phyloP scores from a whole-genome alignment of 768 basidiomycete genomes.

The Leccinum rimulosum region DNA sequence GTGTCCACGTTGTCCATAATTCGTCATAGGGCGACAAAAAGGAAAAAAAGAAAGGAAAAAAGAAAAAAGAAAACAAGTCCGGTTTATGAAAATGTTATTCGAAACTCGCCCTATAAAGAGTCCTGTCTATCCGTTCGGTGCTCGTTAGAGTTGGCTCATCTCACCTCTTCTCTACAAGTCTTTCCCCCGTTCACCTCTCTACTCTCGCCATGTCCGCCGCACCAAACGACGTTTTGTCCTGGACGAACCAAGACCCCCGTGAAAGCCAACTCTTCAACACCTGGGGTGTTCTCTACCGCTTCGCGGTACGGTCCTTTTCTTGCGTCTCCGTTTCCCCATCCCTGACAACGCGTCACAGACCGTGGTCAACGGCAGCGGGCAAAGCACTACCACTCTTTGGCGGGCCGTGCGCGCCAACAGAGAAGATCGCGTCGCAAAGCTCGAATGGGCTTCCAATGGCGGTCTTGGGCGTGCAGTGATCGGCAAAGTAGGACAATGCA shows the following conservation, averaged over 20 bases:
- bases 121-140: constrained; percentile 10
- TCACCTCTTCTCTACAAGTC: constrained; percentile 30
- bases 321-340: constrained; percentile 15
- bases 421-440: constrained; percentile 84
- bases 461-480: constrained; percentile 83
- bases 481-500: constrained; percentile 60
- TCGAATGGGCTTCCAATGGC: constrained; percentile 83
- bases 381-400: constrained; percentile 75
- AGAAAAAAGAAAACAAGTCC: constrained; percentile 37
- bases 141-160: constrained; percentile 24
- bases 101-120: constrained; percentile 56
- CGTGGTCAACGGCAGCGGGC: constrained; percentile 56
- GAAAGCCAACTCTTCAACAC: constrained; percentile 81
- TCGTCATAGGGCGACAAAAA: constrained; percentile 45
- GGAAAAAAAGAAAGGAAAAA: constrained; percentile 35
- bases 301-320: constrained; percentile 51
- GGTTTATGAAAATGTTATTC: constrained; percentile 45
- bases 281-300: constrained; percentile 79
- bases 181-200: constrained; percentile 22
- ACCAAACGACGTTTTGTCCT: constrained; percentile 72
- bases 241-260: constrained; percentile 85
- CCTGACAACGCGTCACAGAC: constrained; percentile 49
- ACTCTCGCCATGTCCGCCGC: constrained; percentile 47
- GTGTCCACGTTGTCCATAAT: constrained; percentile 71
- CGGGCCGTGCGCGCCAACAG: constrained; percentile 80